Evolutionary conservation across 345 rosid genomes (phyloP), one percentile per base, ranked within the genome.

Genomic region (Citrus mangshanensis): DNA sequence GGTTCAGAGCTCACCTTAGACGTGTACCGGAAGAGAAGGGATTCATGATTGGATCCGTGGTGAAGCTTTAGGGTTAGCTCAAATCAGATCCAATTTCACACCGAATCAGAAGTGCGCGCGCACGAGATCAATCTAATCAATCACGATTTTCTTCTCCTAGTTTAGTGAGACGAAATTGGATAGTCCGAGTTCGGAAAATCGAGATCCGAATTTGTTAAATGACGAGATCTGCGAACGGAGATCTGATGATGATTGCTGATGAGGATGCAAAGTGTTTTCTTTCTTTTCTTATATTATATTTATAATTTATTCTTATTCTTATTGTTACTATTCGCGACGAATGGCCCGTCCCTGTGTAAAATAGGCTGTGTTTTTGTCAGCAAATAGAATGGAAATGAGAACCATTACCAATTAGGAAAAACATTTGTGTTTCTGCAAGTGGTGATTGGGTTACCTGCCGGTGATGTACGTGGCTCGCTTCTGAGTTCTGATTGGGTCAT

Each of bases 21-120:
- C 99, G 99, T 80, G 99, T 97, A 74, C 91, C 95, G 80, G 99
- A 94, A 64, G 98, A 94, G 86, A 97, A 93, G 40, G 99, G 92
- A 89, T 94, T 97, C 98, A 97, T 97, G 94, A 90, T 89, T 87
- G 89, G 83, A 82, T 87, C 87, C 81, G 85, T 60, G 38, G 66
- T 25, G n/a, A 42, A 76, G 74, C 80, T 76, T 40, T 21, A 14
- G 67, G 18, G 34, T 64, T 66, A 81, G 79, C 77, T 78, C 74
- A 80, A 80, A 78, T 79, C 84, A 75, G 89, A 88, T 88, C 89
- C 81, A 78, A 63, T 67, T 67, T 19, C 55, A 35, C 63, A 60
- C 76, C 77, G 42, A 74, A 80, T 73, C 62, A 55, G 68, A 51
- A 70, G 77, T 65, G 62, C 37, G 49, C 79, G 13, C 16, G n/a